Conservation (phyloP, 2,329 filamentous ascomycete genomes). For the Raffaelea arxii region DNA sequence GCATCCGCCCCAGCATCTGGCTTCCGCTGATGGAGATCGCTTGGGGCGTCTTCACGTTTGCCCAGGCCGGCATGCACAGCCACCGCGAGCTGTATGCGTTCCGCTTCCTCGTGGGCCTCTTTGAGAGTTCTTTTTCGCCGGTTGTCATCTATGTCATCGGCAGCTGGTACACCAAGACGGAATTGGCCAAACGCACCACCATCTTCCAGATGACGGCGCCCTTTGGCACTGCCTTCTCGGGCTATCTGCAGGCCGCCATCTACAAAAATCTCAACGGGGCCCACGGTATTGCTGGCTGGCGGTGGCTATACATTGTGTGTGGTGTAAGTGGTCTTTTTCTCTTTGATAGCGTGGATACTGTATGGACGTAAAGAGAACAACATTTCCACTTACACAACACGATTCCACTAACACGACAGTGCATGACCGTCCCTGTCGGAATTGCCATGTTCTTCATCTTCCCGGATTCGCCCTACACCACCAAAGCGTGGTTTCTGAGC, state of each 20-base stretch:
- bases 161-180: slow-evolving; percentile 49
- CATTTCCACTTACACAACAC: not conserved
- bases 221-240: slow-evolving; percentile 21
- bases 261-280: slow-evolving; percentile 19
- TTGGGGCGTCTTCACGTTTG: slow-evolving; percentile 21
- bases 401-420: slow-evolving; percentile 3
- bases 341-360: too few relatives aligned
- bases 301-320: slow-evolving; percentile 22
- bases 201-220: slow-evolving; percentile 53
- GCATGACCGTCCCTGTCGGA: slow-evolving; percentile 20
- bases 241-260: slow-evolving; percentile 21
- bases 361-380: too few relatives aligned
- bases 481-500: slow-evolving; percentile 17
- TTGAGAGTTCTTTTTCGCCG: slow-evolving; percentile 20
- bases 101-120: slow-evolving; percentile 22
- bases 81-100: slow-evolving; percentile 20
- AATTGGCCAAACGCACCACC: slow-evolving; percentile 51
- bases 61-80: slow-evolving; percentile 16
- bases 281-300: slow-evolving; percentile 21
- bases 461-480: slow-evolving; percentile 19
- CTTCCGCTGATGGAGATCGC: slow-evolving; percentile 33
- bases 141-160: slow-evolving; percentile 21
- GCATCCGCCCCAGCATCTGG: slow-evolving; percentile 49
- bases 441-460: slow-evolving; percentile 18
- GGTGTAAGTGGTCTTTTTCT: slow-evolving; percentile 2